phyloP scores from a whole-genome alignment of 306 rosid genomes.

The Rubus idaeus region DNA sequence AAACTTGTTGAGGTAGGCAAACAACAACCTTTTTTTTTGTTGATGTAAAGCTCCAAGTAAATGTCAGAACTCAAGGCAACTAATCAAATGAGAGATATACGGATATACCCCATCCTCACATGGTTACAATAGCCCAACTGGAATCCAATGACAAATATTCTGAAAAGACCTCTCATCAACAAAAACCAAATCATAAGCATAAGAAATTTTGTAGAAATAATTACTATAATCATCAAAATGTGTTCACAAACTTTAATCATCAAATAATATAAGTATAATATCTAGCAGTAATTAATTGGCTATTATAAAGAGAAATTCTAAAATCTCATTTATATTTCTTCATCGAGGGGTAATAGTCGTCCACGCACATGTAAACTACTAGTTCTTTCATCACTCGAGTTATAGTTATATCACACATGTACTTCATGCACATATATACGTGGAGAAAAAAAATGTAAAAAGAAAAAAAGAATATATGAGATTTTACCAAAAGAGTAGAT shows the following conservation, averaged over 20 bases:
- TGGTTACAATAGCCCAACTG: not conserved
- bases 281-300: too few relatives aligned
- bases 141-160: slow-evolving; percentile 1
- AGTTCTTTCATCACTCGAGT: too few relatives aligned
- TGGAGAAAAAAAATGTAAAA: too few relatives aligned
- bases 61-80: not conserved
- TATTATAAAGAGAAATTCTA: too few relatives aligned
- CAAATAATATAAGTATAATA: not conserved
- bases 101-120: not conserved
- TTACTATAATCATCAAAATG: not conserved
- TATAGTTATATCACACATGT: too few relatives aligned
- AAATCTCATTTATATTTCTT: too few relatives aligned
- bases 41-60: not conserved
- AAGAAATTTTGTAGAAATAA: not conserved
- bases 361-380: too few relatives aligned
- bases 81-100: not conserved
- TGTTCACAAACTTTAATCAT: not conserved
- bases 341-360: too few relatives aligned
- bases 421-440: too few relatives aligned
- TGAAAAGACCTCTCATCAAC: not conserved
- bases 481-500: too few relatives aligned
- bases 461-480: too few relatives aligned
- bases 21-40: not conserved
- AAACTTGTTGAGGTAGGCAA: not conserved
- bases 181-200: not conserved